These are phyloP conservation scores for Vitis hybrid DNA, from an alignment of 177 flowering plant species.

Conservation along the genomic window DNA sequence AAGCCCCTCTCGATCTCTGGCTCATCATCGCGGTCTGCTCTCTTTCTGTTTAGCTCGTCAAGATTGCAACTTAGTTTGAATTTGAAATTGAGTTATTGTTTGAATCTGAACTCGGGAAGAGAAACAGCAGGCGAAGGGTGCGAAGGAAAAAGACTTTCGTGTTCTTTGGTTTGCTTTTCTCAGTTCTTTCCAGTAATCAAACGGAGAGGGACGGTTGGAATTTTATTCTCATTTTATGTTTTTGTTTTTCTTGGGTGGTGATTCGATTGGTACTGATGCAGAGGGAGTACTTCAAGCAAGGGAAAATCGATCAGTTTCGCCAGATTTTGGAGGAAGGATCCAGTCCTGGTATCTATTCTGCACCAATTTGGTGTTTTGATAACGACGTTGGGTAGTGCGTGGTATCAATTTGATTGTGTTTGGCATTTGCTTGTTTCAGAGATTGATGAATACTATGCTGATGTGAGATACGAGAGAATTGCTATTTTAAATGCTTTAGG, in stretches of 20 bases:
- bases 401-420: background rate
- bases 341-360: constrained; percentile 63
- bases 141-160: background rate
- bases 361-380: background rate
- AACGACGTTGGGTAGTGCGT: background rate
- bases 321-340: constrained; percentile 97
- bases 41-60: background rate
- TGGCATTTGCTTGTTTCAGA: constrained; percentile 45
- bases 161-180: background rate
- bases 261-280: constrained; percentile 29
- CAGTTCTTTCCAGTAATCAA: background rate
- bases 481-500: constrained; percentile 94
- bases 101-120: too few species aligned
- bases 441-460: constrained; percentile 96
- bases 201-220: background rate
- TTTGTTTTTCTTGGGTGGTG: background rate
- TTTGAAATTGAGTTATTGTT: background rate
- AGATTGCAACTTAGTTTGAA: background rate
- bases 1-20: constrained; percentile 99
- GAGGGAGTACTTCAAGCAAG: constrained; percentile 99
- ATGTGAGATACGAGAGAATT: constrained; percentile 89
- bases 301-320: constrained; percentile 79
- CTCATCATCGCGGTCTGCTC: constrained; percentile 83
- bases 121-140: too few species aligned
- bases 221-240: background rate